These are phyloP conservation scores for Pseudocercospora musae DNA, from an alignment of 2,329 filamentous ascomycete genomes.

Conservation along the genomic window DNA sequence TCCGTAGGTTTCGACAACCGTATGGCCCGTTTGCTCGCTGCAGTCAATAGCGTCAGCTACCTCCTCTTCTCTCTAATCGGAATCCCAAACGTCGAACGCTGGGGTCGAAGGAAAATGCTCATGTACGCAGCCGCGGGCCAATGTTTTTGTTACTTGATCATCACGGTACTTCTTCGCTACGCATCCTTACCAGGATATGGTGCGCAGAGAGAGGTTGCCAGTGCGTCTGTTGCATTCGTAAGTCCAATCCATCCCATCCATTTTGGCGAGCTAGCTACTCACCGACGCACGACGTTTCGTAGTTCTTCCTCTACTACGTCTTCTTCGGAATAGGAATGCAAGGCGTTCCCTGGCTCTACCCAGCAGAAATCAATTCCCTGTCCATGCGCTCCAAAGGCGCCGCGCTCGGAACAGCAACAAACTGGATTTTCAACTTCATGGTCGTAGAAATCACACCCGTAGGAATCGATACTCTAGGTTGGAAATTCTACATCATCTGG, in stretches of 20 bases:
- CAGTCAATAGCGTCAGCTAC: slow-evolving; percentile 52
- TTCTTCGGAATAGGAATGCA: slow-evolving; percentile 47
- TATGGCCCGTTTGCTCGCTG: slow-evolving; percentile 54
- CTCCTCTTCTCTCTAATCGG: slow-evolving; percentile 48
- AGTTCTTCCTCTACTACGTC: slow-evolving; percentile 54
- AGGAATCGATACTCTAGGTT: slow-evolving; percentile 31
- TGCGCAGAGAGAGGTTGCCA: slow-evolving; percentile 31
- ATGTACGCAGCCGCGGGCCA: slow-evolving; percentile 55
- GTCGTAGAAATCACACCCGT: slow-evolving; percentile 36
- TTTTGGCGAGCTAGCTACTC: no score
- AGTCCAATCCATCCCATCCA: no score
- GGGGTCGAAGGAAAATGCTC: slow-evolving; percentile 59
- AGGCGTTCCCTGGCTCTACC: slow-evolving; percentile 42
- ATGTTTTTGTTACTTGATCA: slow-evolving; percentile 51
- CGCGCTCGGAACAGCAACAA: slow-evolving; percentile 49
- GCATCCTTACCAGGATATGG: slow-evolving; percentile 34
- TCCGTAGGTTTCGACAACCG: slow-evolving; percentile 54
- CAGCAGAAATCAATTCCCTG: slow-evolving; percentile 50
- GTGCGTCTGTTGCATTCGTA: slow-evolving; percentile 29
- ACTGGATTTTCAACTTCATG: slow-evolving; percentile 50
- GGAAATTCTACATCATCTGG: slow-evolving; percentile 45
- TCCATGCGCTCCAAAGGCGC: slow-evolving; percentile 50
- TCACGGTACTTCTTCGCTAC: slow-evolving; percentile 50
- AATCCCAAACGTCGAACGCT: slow-evolving; percentile 49
- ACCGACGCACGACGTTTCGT: not conserved